Conservation (phyloP, 2,329 filamentous ascomycete species). For the Xylaria arbuscula region DNA sequence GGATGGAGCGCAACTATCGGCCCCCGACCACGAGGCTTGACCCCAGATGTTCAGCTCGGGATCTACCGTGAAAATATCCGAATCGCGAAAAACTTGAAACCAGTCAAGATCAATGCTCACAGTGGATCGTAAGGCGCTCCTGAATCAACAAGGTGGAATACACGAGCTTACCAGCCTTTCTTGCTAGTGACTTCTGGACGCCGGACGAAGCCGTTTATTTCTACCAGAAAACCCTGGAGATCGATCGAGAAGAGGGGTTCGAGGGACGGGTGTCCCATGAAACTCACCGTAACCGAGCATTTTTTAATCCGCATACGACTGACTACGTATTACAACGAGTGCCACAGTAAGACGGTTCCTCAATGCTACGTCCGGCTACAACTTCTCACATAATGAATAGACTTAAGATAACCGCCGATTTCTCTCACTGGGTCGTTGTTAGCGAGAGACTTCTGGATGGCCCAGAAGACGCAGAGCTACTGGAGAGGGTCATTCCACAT, state of each 20-base stretch:
- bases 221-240: conserved; percentile 8
- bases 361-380: neutral
- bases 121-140: conserved; percentile 18
- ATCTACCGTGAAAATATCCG: conserved; percentile 13
- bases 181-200: conserved; percentile 19
- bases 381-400: conserved; percentile 5
- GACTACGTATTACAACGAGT: conserved; percentile 16
- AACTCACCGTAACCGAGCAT: conserved; percentile 19
- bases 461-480: conserved; percentile 9
- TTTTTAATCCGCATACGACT: conserved; percentile 10
- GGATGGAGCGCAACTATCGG: conserved; percentile 10
- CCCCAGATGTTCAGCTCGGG: conserved; percentile 16
- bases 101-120: conserved; percentile 10
- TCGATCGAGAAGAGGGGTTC: conserved; percentile 9
- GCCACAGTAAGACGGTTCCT: conserved; percentile 1
- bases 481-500: conserved; percentile 17
- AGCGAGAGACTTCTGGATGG: conserved; percentile 6
- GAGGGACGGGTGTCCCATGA: conserved; percentile 19
- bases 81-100: conserved; percentile 6
- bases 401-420: conserved; percentile 15
- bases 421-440: conserved; percentile 17
- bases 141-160: neutral
- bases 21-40: conserved; percentile 15
- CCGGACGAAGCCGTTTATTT: conserved; percentile 21
- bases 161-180: neutral